phyloP scores from a whole-genome alignment of 495 filamentous ascomycete species.

The Pyrenula aspistea region DNA sequence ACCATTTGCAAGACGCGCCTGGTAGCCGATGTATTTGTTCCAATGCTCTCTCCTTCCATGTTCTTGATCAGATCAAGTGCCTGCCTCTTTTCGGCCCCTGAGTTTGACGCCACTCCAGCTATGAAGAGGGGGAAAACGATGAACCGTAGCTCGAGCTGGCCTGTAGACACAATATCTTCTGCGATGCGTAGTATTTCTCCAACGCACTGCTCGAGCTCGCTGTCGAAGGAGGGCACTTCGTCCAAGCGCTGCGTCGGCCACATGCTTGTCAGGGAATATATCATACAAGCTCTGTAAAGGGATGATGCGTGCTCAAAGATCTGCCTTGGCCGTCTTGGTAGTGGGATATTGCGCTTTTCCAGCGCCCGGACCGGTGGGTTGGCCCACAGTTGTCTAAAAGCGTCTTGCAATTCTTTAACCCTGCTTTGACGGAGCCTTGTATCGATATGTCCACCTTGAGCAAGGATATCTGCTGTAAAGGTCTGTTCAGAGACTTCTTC shows the following conservation, averaged over 20 bases:
- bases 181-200: constrained; percentile 32
- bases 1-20: constrained; percentile 36
- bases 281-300: constrained; percentile 35
- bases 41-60: constrained; percentile 39
- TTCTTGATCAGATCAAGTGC: constrained; percentile 36
- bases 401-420: constrained; percentile 22
- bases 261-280: constrained; percentile 40
- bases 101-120: constrained; percentile 32
- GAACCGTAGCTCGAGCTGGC: constrained; percentile 29
- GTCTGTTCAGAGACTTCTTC: constrained; percentile 10
- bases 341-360: constrained; percentile 21
- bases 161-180: constrained; percentile 15
- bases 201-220: constrained; percentile 29
- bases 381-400: constrained; percentile 29
- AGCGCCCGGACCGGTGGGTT: constrained; percentile 21
- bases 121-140: constrained; percentile 47
- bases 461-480: background rate
- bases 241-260: constrained; percentile 32
- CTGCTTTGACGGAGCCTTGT: constrained; percentile 6
- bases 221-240: constrained; percentile 17
- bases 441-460: constrained; percentile 9
- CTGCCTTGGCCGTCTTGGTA: constrained; percentile 27
- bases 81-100: constrained; percentile 31
- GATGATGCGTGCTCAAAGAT: constrained; percentile 34
- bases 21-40: constrained; percentile 33